Conservation (phyloP, 2,329 filamentous ascomycete genomes). For the Dactylellina leptospora region DNA sequence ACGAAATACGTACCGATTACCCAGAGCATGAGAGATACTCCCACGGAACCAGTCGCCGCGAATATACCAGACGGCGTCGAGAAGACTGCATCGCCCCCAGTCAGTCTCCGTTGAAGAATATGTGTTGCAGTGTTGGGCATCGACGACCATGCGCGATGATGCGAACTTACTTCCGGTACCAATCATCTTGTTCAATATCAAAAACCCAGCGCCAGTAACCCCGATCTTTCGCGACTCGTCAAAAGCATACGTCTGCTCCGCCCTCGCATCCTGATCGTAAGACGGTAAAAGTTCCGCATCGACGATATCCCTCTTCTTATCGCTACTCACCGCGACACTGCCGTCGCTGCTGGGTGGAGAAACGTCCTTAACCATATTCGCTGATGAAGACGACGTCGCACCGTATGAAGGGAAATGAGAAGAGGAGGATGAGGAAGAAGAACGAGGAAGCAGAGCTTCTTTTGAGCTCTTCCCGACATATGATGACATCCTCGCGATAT, state of each 20-base stretch:
- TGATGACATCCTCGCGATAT: neutral
- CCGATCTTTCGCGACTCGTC: slow-evolving; percentile 65
- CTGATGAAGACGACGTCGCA: slow-evolving; percentile 20
- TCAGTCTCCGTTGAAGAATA: neutral
- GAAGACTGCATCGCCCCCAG: slow-evolving; percentile 61
- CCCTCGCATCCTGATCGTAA: slow-evolving; percentile 30
- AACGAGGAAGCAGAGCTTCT: slow-evolving; percentile 37
- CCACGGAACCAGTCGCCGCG: slow-evolving; percentile 66
- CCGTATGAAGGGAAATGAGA: slow-evolving; percentile 28
- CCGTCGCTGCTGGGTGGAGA: slow-evolving; percentile 17
- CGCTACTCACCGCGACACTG: slow-evolving; percentile 6
- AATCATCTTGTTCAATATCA: slow-evolving; percentile 70
- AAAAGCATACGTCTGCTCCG: slow-evolving; percentile 59
- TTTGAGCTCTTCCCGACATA: slow-evolving; percentile 26
- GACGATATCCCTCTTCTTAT: slow-evolving; percentile 18
- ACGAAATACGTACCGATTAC: slow-evolving; percentile 63
- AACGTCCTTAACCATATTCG: slow-evolving; percentile 40
- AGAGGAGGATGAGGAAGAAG: neutral
- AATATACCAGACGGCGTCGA: slow-evolving; percentile 69
- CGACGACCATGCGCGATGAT: neutral
- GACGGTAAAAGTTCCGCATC: slow-evolving; percentile 13
- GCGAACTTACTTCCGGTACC: slow-evolving; percentile 66
- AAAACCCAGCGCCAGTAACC: slow-evolving; percentile 65
- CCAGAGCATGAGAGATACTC: slow-evolving; percentile 67
- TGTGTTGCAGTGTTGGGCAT: slow-evolving; percentile 17